Evolutionary conservation across 768 basidiomycete species (phyloP), one percentile per base, ranked within the genome.

Genomic region (Tricholoma hemisulphureum): DNA sequence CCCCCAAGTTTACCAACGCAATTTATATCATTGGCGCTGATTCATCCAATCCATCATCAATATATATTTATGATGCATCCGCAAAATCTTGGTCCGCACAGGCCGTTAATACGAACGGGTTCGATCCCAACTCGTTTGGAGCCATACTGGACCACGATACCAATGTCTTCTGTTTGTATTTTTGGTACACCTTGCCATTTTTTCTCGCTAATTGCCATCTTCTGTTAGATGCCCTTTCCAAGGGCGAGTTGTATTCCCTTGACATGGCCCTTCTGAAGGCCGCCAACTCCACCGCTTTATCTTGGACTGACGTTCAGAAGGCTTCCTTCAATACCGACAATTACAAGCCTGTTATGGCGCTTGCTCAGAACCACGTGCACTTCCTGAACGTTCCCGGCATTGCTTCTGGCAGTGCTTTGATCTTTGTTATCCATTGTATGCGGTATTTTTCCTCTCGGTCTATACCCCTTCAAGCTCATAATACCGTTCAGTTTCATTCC

Each of bases 61-160:
- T 97, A 51, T 86, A 94, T 75, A 89, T 97, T 58, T 97, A 87
- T 75, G 83, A 94, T 65, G 91, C 88, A 6, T 68, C 75, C 6
- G 80, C 77, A 21, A 83, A 85, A 59, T 80, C 87, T 1, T 96
- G 95, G 95, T 83, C 89, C 3, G 88, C 81, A 2, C 95, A 98
- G 67, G 62, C 76, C 2, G 80, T 81, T 14, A 80, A 74, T 5
- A 63, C 79, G 0, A 80, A 79, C 32, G 71, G 71, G 53, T 87
- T 89, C 63, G 85, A 94, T 69, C 80, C 84, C 4, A 70, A 78
- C 2, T 81, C 83, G 18, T 88, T 86, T 65, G 79, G 76, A 24
- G 83, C 89, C 24, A 86, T 96, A 59, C 81, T 98, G 31, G 95
- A 98, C 74, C 95, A 96, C 62, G 95, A 98, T 71, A 98, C 95